Evolutionary conservation across 2,329 filamentous ascomycete genomes (phyloP).

Genomic region (Fusarium kyushuense): DNA sequence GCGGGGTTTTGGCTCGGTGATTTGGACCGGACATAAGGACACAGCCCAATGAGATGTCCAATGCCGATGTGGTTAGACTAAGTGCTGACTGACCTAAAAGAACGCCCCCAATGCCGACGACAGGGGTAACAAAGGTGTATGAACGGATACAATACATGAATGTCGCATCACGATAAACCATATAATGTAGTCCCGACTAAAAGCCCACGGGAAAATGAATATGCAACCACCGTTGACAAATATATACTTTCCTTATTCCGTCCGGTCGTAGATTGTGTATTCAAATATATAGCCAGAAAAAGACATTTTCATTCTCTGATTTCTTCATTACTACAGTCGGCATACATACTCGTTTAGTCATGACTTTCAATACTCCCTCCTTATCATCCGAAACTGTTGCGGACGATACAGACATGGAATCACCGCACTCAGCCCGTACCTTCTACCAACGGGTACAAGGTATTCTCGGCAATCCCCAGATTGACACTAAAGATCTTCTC

Average conservation of each 20-base stretch:
- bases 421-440: too few relatives aligned
- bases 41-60: not conserved
- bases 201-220: constrained; percentile 2
- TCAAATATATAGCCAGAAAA: too few relatives aligned
- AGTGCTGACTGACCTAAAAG: too few relatives aligned
- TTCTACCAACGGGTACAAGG: rapidly evolving
- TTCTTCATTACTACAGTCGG: not conserved
- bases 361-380: not conserved
- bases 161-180: too few relatives aligned
- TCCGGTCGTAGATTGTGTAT: too few relatives aligned
- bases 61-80: too few relatives aligned
- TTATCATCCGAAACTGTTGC: constrained; percentile 3
- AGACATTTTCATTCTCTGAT: not conserved
- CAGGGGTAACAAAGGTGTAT: too few relatives aligned
- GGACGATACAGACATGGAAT: not conserved
- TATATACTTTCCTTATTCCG: not conserved
- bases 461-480: not conserved
- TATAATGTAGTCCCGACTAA: not conserved
- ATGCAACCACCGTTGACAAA: rapidly evolving
- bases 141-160: too few relatives aligned
- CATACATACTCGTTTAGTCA: rapidly evolving
- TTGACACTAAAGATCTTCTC: not conserved
- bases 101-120: too few relatives aligned
- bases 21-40: not conserved
- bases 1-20: constrained; percentile 3